A percentile compares a stretch with the other conserved stretches of the same genome.
These are phyloP conservation scores for Candida pseudoviswanathii DNA, from an alignment of 1,139 yeast genomes.

Conservation along the genomic window DNA sequence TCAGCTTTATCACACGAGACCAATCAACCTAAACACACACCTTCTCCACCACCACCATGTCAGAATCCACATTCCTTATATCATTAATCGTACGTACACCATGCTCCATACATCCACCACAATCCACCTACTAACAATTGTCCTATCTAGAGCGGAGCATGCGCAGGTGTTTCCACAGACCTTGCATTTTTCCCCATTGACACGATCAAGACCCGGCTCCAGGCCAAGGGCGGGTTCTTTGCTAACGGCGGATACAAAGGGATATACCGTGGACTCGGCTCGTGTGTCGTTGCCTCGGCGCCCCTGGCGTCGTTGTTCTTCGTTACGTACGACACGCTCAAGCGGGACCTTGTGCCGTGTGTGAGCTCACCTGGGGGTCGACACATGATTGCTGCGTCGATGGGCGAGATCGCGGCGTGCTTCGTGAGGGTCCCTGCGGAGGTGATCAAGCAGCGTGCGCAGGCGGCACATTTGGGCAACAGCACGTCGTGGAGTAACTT, in stretches of 20 bases:
- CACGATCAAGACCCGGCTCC: constrained; percentile 89
- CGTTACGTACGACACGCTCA: constrained; percentile 81
- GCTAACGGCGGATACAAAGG: constrained; percentile 92
- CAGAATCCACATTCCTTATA: constrained; percentile 12
- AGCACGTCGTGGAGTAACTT: constrained; percentile 69
- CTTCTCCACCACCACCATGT: constrained; percentile 1
- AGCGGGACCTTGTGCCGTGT: constrained; percentile 30
- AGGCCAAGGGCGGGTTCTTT: constrained; percentile 94
- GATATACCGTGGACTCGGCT: constrained; percentile 87
- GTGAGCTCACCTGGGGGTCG: constrained; percentile 41
- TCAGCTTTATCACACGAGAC: background rate
- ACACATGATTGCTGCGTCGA: constrained; percentile 86
- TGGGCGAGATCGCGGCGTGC: constrained; percentile 94
- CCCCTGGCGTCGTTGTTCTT: constrained; percentile 92
- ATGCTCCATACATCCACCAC: no score
- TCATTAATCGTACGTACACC: constrained; percentile 14
- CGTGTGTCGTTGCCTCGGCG: constrained; percentile 93
- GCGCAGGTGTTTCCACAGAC: constrained; percentile 96
- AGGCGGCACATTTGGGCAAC: constrained; percentile 54
- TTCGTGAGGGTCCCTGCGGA: constrained; percentile 95
- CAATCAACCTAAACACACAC: background rate
- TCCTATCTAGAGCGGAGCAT: constrained; percentile 71
- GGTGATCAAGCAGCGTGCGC: constrained; percentile 93
- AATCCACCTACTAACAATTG: no score
- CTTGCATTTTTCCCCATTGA: constrained; percentile 94